Base-by-base conservation (phyloP, 75 land plant genomes). In the Picea sitchensis region DNA sequence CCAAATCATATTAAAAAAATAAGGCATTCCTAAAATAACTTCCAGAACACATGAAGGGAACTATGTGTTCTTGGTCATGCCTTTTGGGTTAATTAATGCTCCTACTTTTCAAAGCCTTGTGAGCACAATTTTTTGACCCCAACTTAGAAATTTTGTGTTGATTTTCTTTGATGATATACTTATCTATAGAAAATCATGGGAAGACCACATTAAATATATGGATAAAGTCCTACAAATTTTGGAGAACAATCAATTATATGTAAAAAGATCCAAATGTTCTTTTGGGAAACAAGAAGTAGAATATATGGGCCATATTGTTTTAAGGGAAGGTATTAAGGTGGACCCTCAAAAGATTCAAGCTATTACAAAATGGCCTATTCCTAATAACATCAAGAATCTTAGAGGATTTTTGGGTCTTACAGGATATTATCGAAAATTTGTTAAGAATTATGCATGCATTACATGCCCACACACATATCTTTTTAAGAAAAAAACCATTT, bases 351-450 rank as follows among this genome's bases (percentile, higher is more conserved):
- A 81, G 58, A 56, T 63, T 11, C 23, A 64, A 73, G 18, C 77
- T 2, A 47, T 51, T 9, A 54, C 12, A 17, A 34, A 73, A 2
- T 83, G 77, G 69, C 31, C 44, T 0, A 14, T 61, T 18, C 84
- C 65, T 5, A 77, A 67, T 15, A 58, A 47, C 13, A 65, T 76
- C 6, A 64, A n/a, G 1, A 51, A 65, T 6, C 58, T 81, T 23
- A 26, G 58, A 81, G 26, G 81, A 21, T 81, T 78, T 0, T 62
- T 81, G 15, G 81, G 80, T 44, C 57, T 81, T 18, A 51, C 82
- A 31, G 34, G 38, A 21, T 81, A 78, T 62, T 81, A 78, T 20
- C 0, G 11, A 14, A 79, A 75, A 2, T 81, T 77, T 81, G 59
- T 81, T 8, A 41, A 54, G 61, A 54, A 61, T 15, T 61, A 78